Evolutionary conservation across 768 basidiomycete genomes (phyloP).

Genomic region (Termitomyces eurrhizus): DNA sequence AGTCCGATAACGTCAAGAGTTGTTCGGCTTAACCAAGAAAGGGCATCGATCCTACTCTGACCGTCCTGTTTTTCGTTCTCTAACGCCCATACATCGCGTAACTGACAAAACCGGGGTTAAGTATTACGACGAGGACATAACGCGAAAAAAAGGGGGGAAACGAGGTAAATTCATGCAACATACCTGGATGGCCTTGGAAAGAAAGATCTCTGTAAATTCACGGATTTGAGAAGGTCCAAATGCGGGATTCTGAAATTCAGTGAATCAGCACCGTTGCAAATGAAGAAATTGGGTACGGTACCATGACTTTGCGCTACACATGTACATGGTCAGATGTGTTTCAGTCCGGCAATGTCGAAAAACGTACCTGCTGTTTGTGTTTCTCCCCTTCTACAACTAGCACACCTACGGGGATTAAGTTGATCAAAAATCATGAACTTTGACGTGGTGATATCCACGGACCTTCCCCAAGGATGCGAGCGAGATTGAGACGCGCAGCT

Average conservation of each 20-base stretch:
- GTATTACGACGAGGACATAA: background rate
- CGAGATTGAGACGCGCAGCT: conserved; percentile 30
- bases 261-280: conserved; percentile 10
- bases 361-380: conserved; percentile 40
- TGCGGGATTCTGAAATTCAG: conserved; percentile 50
- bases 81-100: conserved; percentile 44
- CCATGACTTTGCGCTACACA: conserved; percentile 41
- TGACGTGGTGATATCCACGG: background rate
- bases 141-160: background rate
- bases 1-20: conserved; percentile 78
- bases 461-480: conserved; percentile 42
- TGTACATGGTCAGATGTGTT: background rate
- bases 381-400: conserved; percentile 46
- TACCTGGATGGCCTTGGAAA: conserved; percentile 52
- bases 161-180: background rate
- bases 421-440: background rate
- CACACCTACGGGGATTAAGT: conserved; percentile 34
- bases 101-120: conserved; percentile 24
- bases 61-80: conserved; percentile 27
- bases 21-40: conserved; percentile 59
- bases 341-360: background rate
- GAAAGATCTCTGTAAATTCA: conserved; percentile 52
- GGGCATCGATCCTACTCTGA: conserved; percentile 45
- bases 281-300: conserved; percentile 9
- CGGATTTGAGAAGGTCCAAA: conserved; percentile 60